phyloP scores from a whole-genome alignment of 805 yeast species.

The Kodamaea leandrae region DNA sequence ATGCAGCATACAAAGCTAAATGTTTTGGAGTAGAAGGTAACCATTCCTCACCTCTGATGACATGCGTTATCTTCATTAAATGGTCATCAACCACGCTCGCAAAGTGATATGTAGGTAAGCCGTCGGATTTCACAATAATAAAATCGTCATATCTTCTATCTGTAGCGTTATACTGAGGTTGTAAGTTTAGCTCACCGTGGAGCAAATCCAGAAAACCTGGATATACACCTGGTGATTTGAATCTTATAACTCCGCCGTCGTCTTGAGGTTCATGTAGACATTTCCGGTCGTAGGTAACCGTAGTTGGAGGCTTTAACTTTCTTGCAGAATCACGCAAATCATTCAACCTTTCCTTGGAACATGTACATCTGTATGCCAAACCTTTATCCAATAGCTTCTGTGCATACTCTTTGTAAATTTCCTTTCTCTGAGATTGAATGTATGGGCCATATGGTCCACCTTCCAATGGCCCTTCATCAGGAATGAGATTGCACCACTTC shows the following conservation, averaged over 20 bases:
- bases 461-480: constrained; percentile 80
- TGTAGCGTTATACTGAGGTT: constrained; percentile 67
- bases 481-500: constrained; percentile 67
- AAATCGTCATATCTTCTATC: constrained; percentile 88
- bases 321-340: constrained; percentile 70
- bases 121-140: constrained; percentile 87
- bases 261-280: constrained; percentile 47
- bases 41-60: constrained; percentile 98
- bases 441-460: constrained; percentile 70
- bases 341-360: constrained; percentile 75
- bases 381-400: constrained; percentile 58
- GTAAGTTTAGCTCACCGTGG: constrained; percentile 74
- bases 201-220: constrained; percentile 68
- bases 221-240: constrained; percentile 71
- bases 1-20: constrained; percentile 77
- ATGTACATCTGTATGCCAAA: constrained; percentile 81
- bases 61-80: constrained; percentile 89
- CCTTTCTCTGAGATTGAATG: constrained; percentile 76
- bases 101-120: constrained; percentile 92
- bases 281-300: constrained; percentile 86
- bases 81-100: constrained; percentile 97
- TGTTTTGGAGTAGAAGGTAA: constrained; percentile 94
- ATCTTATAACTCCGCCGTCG: constrained; percentile 56
- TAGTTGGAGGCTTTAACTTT: constrained; percentile 78
- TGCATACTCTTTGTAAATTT: constrained; percentile 62